Base-by-base conservation (phyloP, 768 basidiomycete genomes). In the Suillus fuscotomentosus region DNA sequence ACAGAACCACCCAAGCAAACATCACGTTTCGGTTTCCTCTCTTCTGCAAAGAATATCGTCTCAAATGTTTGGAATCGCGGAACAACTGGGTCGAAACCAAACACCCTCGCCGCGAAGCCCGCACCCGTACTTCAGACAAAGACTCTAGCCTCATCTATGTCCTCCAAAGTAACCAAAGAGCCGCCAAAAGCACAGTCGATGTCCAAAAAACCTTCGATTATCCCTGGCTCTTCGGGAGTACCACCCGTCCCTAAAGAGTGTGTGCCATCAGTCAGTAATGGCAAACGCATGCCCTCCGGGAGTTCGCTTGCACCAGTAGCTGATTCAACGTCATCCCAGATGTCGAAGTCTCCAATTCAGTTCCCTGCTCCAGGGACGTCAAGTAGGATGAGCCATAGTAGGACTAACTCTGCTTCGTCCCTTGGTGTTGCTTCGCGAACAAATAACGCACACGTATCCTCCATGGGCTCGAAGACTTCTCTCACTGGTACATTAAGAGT, bases 31-130 rank as follows among this genome's bases (percentile, higher is more conserved):
- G 91, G 89, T 1, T 91, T 93, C 78, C 74, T 93, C 7, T 82
- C 87, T 9, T 78, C 81, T 24, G 87, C 91, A 9, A 92, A 91
- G 72, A 84, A 85, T 0, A 77, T 92, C 3, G 90, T 92, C 5
- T 80, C 83, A 69, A 90, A 83, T 67, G 89, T 93, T 1, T 92
- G 90, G 90, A 87, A 86, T 68, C 80, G 88, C 67, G 85, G 82
- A 31, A 77, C 73, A 17, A 71, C 71, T 3, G 73, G 73, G 8
- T 70, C 72, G 20, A 79, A 72, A 59, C 69, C 76, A 6, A 74
- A 62, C 43, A 68, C 75, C 17, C 71, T 74, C 10, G 68, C 71
- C 22, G 66, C 73, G 45, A 80, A 76, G 64, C 51, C 73, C 5
- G 62, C 66, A 48, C 64, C 61, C 56, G 64, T 64, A 63, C 66